Conservation (phyloP, 257 asterid species). For the Scutellaria baicalensis region DNA sequence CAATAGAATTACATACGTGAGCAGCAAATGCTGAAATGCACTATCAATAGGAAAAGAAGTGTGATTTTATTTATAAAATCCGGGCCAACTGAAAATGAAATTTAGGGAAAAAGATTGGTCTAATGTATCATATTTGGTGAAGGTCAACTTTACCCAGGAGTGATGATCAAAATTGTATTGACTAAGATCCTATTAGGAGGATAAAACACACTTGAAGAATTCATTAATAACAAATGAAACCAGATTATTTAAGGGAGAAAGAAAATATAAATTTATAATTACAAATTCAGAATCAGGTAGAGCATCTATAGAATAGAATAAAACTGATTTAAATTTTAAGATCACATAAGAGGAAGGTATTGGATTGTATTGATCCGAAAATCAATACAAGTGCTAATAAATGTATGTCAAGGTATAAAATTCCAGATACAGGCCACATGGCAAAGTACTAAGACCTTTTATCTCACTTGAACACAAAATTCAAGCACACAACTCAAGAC, state of each 20-base stretch:
- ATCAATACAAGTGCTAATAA: neutral
- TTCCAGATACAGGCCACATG: neutral
- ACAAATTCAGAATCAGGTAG: neutral
- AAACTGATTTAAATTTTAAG: too few species aligned
- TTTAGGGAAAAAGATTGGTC: neutral
- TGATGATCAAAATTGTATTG: neutral
- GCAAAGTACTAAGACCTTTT: neutral
- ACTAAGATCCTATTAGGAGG: neutral
- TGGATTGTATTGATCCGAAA: neutral
- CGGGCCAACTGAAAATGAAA: neutral
- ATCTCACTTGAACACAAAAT: neutral
- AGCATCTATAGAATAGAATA: neutral
- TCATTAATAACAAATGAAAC: neutral
- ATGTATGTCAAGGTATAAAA: neutral
- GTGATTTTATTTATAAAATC: neutral
- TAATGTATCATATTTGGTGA: neutral
- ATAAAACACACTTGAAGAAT: neutral
- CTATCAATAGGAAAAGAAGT: neutral
- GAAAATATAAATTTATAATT: neutral
- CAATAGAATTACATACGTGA: neutral
- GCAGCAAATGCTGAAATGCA: neutral
- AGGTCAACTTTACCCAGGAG: neutral
- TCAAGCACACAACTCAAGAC: slow-evolving; percentile 3
- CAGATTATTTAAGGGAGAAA: neutral
- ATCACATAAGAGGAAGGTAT: neutral